phyloP scores from a whole-genome alignment of 2,329 filamentous ascomycete genomes.

The Cercospora sp. region DNA sequence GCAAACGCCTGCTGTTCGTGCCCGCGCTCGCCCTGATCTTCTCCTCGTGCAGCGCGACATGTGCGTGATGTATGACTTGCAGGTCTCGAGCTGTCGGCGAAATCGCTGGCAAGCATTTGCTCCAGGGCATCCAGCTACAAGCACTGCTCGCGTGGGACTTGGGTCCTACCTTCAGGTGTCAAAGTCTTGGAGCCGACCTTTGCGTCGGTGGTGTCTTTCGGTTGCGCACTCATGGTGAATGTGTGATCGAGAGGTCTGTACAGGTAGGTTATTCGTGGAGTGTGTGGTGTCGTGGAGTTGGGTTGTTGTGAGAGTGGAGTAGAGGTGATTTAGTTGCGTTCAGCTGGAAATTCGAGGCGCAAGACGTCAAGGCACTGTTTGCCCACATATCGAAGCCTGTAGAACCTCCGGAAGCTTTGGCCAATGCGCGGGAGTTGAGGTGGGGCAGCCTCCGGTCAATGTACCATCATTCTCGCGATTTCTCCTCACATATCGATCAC shows the following conservation, averaged over 20 bases:
- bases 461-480: background rate
- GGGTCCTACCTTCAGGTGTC: conserved; percentile 40
- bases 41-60: no score
- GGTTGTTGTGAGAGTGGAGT: conserved; percentile 1
- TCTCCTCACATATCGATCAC: background rate
- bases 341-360: conserved; percentile 12
- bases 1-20: background rate
- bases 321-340: background rate
- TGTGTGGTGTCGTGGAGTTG: background rate
- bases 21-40: background rate
- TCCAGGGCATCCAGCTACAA: background rate
- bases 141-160: background rate
- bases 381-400: conserved; percentile 3
- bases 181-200: conserved; percentile 39
- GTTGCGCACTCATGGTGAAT: conserved; percentile 34
- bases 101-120: background rate
- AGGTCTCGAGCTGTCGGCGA: background rate
- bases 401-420: background rate
- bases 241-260: conserved; percentile 9
- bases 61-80: no score
- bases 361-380: background rate
- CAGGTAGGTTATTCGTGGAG: conserved; percentile 13
- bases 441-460: background rate
- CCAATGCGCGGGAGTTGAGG: background rate
- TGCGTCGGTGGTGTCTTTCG: conserved; percentile 39